These are phyloP conservation scores for Pseudocercospora fuligena DNA, from an alignment of 2,329 filamentous ascomycete genomes.

Conservation along the genomic window DNA sequence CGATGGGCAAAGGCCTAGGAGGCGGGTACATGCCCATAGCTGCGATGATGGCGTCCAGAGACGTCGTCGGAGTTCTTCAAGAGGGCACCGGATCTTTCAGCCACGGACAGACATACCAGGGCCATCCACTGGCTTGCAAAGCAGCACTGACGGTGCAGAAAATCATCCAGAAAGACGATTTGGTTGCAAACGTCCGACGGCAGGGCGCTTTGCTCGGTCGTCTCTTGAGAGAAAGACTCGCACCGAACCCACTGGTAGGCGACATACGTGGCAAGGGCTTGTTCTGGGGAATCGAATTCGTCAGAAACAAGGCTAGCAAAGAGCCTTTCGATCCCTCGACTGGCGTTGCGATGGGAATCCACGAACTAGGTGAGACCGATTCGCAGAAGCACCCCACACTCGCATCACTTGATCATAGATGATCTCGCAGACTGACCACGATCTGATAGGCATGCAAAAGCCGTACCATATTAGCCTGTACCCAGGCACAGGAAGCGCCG, in stretches of 20 bases:
- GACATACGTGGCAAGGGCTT: slow-evolving; percentile 65
- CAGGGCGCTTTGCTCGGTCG: slow-evolving; percentile 59
- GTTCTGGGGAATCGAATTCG: slow-evolving; percentile 65
- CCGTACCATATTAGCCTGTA: slow-evolving; percentile 64
- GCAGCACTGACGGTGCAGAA: slow-evolving; percentile 67
- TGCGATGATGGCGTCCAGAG: slow-evolving; percentile 59
- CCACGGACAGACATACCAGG: slow-evolving; percentile 69
- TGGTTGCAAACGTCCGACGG: slow-evolving; percentile 62
- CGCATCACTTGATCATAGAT: not conserved
- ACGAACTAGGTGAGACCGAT: slow-evolving; percentile 53
- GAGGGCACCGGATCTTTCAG: slow-evolving; percentile 55
- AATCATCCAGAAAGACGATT: slow-evolving; percentile 61
- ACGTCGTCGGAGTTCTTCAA: slow-evolving; percentile 56
- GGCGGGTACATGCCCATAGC: slow-evolving; percentile 68
- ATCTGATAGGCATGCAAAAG: slow-evolving; percentile 44
- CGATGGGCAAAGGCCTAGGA: slow-evolving; percentile 69
- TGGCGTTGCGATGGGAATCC: slow-evolving; percentile 55
- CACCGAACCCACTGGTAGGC: slow-evolving; percentile 57
- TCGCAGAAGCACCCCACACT: not conserved
- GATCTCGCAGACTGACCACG: not conserved
- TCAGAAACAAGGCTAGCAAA: slow-evolving; percentile 59
- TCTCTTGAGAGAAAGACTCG: slow-evolving; percentile 51
- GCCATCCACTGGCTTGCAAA: slow-evolving; percentile 63
- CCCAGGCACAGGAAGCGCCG: slow-evolving; percentile 65
- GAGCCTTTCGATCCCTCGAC: slow-evolving; percentile 56